phyloP scores from a whole-genome alignment of 2,329 filamentous ascomycete genomes.

The Madurella mycetomatis region DNA sequence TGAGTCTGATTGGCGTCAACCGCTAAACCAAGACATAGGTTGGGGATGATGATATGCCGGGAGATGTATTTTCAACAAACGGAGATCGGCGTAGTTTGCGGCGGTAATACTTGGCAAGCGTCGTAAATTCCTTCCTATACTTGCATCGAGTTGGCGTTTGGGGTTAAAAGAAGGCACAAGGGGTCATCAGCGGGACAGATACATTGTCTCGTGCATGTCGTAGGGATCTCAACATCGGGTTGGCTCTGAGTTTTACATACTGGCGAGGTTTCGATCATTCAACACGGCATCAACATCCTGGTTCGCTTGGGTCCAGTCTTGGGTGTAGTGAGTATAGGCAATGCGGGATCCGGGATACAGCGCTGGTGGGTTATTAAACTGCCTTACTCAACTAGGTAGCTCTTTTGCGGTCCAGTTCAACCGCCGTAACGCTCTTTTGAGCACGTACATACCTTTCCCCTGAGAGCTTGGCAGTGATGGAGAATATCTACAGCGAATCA shows the following conservation, averaged over 20 bases:
- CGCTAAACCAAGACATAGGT: conserved; percentile 4
- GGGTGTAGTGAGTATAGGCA: neutral
- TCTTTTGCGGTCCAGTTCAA: conserved; percentile 7
- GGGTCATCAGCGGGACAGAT: conserved; percentile 5
- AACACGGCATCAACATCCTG: conserved; percentile 13
- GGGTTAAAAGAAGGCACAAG: conserved; percentile 1
- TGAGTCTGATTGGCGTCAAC: conserved; percentile 71
- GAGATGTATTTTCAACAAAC: conserved; percentile 17
- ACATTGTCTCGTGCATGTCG: conserved; percentile 3
- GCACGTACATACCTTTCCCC: neutral
- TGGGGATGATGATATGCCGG: neutral
- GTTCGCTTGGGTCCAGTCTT: neutral
- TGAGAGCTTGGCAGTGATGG: too few species aligned
- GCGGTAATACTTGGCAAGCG: conserved; percentile 12
- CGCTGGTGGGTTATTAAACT: neutral
- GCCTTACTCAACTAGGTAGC: neutral
- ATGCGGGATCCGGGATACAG: neutral
- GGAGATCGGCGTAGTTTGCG: conserved; percentile 1
- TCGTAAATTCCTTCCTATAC: conserved; percentile 1
- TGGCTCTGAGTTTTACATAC: conserved; percentile 11
- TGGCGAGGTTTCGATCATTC: conserved; percentile 14
- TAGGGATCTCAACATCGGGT: conserved; percentile 26
- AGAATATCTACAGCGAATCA: too few species aligned
- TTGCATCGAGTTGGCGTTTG: conserved; percentile 17
- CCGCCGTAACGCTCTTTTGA: neutral